Percentiles rank a stretch among this genome's conserved stretches.
phyloP scores from a whole-genome alignment of 2,329 filamentous ascomycete species.

The Thelonectria olida region DNA sequence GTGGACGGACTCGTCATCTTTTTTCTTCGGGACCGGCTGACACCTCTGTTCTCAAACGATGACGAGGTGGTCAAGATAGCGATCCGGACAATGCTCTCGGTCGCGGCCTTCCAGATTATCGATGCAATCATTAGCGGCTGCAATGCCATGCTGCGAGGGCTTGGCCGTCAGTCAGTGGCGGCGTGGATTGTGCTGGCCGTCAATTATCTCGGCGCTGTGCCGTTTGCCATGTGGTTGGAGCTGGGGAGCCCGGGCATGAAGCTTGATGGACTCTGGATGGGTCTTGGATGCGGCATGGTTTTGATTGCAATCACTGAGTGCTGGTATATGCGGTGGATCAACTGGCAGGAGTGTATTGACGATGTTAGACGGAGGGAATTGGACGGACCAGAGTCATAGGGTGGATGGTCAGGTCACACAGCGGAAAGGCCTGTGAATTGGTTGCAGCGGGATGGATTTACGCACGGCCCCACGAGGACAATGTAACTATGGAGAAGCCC shows the following conservation, averaged over 20 bases:
- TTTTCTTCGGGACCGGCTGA: constrained; percentile 6
- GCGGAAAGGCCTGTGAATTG: too few relatives aligned
- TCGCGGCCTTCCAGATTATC: constrained; percentile 21
- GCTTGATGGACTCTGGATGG: constrained; percentile 40
- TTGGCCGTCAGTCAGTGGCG: constrained; percentile 49
- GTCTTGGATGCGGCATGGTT: constrained; percentile 36
- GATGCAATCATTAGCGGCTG: constrained; percentile 35
- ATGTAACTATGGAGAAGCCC: background rate
- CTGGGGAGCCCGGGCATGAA: constrained; percentile 35
- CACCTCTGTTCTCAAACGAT: constrained; percentile 11
- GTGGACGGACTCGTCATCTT: constrained; percentile 43
- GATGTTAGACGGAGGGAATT: constrained; percentile 32
- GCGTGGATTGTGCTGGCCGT: constrained; percentile 48
- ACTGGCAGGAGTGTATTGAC: constrained; percentile 36
- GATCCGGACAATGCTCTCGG: constrained; percentile 1
- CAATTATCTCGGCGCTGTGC: constrained; percentile 51
- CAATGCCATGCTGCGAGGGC: constrained; percentile 50
- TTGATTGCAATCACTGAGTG: constrained; percentile 36
- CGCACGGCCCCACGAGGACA: background rate
- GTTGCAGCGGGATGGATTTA: background rate
- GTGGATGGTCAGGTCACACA: background rate
- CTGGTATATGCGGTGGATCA: constrained; percentile 35
- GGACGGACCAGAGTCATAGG: background rate
- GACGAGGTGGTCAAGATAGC: constrained; percentile 8
- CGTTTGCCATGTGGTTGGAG: constrained; percentile 51